Conservation (phyloP, 768 basidiomycete genomes). For the Lyophyllum atratum region DNA sequence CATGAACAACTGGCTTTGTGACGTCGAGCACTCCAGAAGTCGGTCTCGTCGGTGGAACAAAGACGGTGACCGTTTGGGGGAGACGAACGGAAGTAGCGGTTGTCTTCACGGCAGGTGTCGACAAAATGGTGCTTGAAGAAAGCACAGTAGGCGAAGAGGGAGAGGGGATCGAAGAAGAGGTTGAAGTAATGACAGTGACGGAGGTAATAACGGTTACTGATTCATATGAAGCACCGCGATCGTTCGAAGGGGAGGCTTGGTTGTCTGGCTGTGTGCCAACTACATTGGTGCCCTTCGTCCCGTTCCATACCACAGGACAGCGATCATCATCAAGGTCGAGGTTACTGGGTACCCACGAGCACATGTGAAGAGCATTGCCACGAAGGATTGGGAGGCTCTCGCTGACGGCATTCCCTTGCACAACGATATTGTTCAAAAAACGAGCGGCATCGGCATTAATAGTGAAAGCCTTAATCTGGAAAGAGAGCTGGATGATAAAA, state of each 20-base stretch:
- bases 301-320: conserved; percentile 63
- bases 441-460: conserved; percentile 61
- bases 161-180: conserved; percentile 7
- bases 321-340: conserved; percentile 34
- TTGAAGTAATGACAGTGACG: not conserved
- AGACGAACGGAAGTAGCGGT: not conserved
- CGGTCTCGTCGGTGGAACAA: conserved; percentile 20
- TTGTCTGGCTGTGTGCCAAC: conserved; percentile 4
- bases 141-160: conserved; percentile 10
- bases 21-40: not conserved
- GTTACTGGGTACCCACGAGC: conserved; percentile 51
- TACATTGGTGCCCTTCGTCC: conserved; percentile 23
- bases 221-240: not conserved
- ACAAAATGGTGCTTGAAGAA: not conserved
- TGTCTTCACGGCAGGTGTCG: not conserved
- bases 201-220: not conserved
- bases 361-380: conserved; percentile 54
- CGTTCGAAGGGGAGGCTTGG: not conserved
- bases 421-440: conserved; percentile 52
- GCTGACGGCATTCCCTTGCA: conserved; percentile 48
- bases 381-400: conserved; percentile 54
- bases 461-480: conserved; percentile 68
- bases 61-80: conserved; percentile 25
- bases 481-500: conserved; percentile 64
- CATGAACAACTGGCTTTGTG: too few species aligned